phyloP scores from a whole-genome alignment of 2,329 filamentous ascomycete genomes.

The Sporothrix globosa region DNA sequence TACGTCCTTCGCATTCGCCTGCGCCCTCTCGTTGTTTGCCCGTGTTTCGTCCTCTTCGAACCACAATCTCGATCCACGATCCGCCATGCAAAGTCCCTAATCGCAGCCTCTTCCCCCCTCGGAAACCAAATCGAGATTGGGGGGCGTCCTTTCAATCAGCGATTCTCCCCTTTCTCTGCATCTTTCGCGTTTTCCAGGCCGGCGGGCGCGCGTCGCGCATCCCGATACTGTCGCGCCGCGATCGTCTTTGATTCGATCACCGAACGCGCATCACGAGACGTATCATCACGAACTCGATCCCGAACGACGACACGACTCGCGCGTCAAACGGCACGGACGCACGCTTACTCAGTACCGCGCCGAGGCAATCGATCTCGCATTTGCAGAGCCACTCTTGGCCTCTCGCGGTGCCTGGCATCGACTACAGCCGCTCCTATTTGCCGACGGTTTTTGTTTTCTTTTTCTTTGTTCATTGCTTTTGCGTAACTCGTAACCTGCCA shows the following conservation, averaged over 20 bases:
- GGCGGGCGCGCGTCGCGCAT: conserved; percentile 17
- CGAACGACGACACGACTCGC: background rate
- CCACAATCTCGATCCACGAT: background rate
- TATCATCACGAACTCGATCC: background rate
- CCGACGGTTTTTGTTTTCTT: background rate
- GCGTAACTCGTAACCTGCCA: no score
- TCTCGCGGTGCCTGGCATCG: background rate
- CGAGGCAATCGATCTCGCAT: background rate
- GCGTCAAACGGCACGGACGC: background rate
- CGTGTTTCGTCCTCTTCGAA: conserved; percentile 12
- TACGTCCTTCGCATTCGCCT: background rate
- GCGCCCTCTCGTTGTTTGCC: background rate
- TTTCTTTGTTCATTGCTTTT: background rate
- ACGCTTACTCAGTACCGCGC: background rate
- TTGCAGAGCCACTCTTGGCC: background rate
- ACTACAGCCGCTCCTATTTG: background rate
- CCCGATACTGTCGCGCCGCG: background rate
- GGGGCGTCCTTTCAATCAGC: background rate
- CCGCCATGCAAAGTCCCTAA: conserved; percentile 28
- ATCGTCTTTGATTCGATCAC: background rate
- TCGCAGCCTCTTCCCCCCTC: conserved; percentile 17
- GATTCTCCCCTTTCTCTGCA: background rate
- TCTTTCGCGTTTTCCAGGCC: conserved; percentile 3
- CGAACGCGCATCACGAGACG: conserved; percentile 10
- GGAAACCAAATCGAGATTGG: conserved; percentile 20